Percentiles rank a stretch among this genome's conserved stretches.
Evolutionary conservation across 257 asterid genomes (phyloP).

Genomic region (Solanum virginianum): DNA sequence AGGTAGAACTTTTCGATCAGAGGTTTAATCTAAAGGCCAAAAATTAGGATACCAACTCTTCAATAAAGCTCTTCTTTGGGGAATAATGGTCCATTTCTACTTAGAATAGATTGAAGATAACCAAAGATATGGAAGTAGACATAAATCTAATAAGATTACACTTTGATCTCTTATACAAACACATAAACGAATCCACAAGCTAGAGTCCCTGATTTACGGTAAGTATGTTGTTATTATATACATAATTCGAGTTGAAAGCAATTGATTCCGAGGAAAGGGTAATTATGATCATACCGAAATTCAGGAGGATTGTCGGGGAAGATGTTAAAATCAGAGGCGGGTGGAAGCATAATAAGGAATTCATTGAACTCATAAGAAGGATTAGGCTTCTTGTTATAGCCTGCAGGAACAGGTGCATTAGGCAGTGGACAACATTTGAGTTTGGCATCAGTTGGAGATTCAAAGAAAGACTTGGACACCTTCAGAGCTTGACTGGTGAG

Average conservation of each 20-base stretch:
- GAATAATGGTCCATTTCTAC: no score
- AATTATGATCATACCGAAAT: neutral
- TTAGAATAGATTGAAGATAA: no score
- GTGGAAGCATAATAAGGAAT: constrained; percentile 36
- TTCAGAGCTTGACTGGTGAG: constrained; percentile 24
- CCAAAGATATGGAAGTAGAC: neutral
- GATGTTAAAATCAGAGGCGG: constrained; percentile 8
- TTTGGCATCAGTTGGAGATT: constrained; percentile 25
- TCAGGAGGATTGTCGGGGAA: constrained; percentile 18
- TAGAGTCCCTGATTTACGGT: neutral
- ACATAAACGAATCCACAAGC: neutral
- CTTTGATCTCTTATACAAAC: neutral
- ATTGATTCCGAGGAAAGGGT: neutral
- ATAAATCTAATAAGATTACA: neutral
- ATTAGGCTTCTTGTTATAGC: constrained; percentile 37
- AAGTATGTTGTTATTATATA: neutral
- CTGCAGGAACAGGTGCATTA: constrained; percentile 34
- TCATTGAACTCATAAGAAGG: constrained; percentile 30
- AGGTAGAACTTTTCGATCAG: no score
- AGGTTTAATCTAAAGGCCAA: no score
- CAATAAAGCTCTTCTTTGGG: no score
- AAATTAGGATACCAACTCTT: no score
- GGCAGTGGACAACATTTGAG: constrained; percentile 10
- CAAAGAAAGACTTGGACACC: constrained; percentile 21
- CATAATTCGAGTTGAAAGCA: neutral